Percentiles rank a stretch among this genome's conserved stretches.
phyloP scores from a whole-genome alignment of 331 rosid genomes.

The Quercus phellos region DNA sequence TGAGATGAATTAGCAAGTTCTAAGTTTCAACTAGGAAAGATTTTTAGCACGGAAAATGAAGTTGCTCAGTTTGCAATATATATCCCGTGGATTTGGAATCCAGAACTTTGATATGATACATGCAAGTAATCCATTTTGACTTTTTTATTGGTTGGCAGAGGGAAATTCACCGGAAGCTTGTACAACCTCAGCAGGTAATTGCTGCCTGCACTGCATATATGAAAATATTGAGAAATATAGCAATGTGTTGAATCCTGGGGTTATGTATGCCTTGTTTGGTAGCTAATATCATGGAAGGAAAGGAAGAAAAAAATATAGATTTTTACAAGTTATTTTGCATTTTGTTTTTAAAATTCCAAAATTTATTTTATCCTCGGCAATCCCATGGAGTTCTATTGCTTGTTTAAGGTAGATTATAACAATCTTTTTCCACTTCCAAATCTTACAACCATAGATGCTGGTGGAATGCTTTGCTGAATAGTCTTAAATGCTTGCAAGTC shows the following conservation, averaged over 20 bases:
- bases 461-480: slow-evolving; percentile 6
- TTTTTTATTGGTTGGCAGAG: too few relatives aligned
- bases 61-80: background rate
- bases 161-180: too few relatives aligned
- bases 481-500: slow-evolving; percentile 3
- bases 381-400: background rate
- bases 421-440: background rate
- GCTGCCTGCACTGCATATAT: too few relatives aligned
- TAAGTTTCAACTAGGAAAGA: too few relatives aligned
- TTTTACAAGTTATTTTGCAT: too few relatives aligned
- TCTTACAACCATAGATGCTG: background rate
- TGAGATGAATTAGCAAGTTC: too few relatives aligned
- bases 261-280: background rate
- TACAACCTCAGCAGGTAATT: too few relatives aligned
- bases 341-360: too few relatives aligned
- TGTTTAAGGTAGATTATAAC: background rate
- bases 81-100: background rate
- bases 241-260: too few relatives aligned
- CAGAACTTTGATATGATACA: background rate
- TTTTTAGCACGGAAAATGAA: background rate
- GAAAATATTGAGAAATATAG: too few relatives aligned
- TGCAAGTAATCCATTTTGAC: background rate
- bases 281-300: background rate
- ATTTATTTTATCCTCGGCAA: background rate
- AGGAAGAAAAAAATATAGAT: background rate